These are phyloP conservation scores for Taphrina pruni DNA, from an alignment of 1,139 yeast species.

Conservation along the genomic window DNA sequence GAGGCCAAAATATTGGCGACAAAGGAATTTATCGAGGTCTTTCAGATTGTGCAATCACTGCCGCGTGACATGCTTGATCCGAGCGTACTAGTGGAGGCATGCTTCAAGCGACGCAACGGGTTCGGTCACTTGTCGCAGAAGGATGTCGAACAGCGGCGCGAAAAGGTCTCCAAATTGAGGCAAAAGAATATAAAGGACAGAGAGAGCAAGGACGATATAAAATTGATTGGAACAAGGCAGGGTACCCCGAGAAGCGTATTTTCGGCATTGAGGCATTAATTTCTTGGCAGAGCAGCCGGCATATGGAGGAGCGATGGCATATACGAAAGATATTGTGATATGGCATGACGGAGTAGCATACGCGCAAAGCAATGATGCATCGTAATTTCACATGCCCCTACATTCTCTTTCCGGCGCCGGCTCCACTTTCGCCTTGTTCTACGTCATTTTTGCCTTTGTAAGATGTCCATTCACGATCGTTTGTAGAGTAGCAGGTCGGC, in stretches of 20 bases:
- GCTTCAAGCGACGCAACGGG: slow-evolving; percentile 76
- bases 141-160: slow-evolving; percentile 69
- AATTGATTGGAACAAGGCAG: slow-evolving; percentile 1
- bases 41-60: slow-evolving; percentile 80
- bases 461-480: no score
- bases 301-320: slow-evolving; percentile 9
- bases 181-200: slow-evolving; percentile 9
- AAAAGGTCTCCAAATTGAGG: slow-evolving; percentile 23
- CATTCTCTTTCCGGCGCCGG: not conserved
- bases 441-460: not conserved
- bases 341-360: not conserved
- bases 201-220: slow-evolving; percentile 19
- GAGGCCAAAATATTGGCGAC: slow-evolving; percentile 65
- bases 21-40: slow-evolving; percentile 79
- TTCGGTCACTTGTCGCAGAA: slow-evolving; percentile 79
- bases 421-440: not conserved
- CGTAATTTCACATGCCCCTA: no score
- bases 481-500: no score
- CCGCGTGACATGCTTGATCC: slow-evolving; percentile 80
- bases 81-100: slow-evolving; percentile 68
- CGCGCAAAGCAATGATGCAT: no score
- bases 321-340: not conserved
- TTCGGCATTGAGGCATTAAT: not conserved
- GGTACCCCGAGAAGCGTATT: slow-evolving; percentile 18
- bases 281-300: no score